Base-by-base conservation (phyloP, 2,329 filamentous ascomycete genomes). In the Curvularia sp. region DNA sequence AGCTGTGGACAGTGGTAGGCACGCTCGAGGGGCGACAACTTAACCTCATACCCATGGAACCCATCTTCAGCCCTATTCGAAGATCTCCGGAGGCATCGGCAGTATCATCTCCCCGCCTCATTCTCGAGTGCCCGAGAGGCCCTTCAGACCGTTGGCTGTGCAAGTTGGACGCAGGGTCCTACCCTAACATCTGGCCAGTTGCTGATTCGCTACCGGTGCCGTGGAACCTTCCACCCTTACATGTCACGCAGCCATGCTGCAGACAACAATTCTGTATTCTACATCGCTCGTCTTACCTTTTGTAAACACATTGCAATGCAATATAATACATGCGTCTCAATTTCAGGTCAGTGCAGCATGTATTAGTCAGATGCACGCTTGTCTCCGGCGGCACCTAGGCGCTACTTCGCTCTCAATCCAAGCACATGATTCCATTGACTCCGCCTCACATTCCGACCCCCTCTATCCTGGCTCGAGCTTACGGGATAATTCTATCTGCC, bases 111-210 rank as follows among this genome's bases (percentile, higher is more conserved):
- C 41, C 30, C n/a, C 56, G 56, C 52, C 50, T 59, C 56, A 49
- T 25, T 53, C 56, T 47, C 48, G 30, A 49, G 23, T 23, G 42
- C 27, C 21, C 23, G 19, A 43, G 32, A 23, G 39, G 21, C 23
- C 13, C 25, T 36, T 50, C 46, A 45, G 51, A 45, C 55, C 45
- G 46, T 58, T 58, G 55, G 55, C 45, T 49, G 30, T 23, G 45
- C 39, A 23, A 18, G 45, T 21, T 55, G 36, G 46, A 59, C 25
- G 56, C 56, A 59, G 56, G 56, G 56, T 59, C 56, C 54, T 49
- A 41, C 52, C 52, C 56, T 59, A 51, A 36, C 42, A 19, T 27
- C 23, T 50, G 28, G 30, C 41, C 27, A 18, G 13, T 41, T 42
- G 41, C 13, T 47, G 47, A 55, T 59, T 55, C 32, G 56, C 56